These are phyloP conservation scores for Ophiostoma montium DNA, from an alignment of 2,329 filamentous ascomycete genomes.

Conservation along the genomic window DNA sequence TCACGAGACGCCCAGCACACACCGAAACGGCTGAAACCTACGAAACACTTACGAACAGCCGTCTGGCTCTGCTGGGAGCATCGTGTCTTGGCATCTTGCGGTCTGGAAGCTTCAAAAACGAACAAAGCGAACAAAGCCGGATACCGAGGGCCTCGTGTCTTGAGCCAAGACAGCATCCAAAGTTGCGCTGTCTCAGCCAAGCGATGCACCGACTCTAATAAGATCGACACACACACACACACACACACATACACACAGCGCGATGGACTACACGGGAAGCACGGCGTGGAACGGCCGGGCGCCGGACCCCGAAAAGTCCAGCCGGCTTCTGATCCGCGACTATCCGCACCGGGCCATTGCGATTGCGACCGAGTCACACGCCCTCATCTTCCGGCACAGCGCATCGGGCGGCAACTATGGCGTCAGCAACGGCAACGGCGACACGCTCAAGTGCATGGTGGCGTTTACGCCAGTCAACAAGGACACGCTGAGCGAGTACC, in stretches of 20 bases:
- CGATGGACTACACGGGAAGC: conserved; percentile 33
- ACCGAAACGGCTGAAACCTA: no score
- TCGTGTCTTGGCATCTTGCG: background rate
- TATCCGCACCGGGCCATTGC: conserved; percentile 78
- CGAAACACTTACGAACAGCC: no score
- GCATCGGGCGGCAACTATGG: conserved; percentile 45
- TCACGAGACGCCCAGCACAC: no score
- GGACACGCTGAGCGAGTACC: conserved; percentile 61
- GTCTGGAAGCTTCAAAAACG: background rate
- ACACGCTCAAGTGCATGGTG: conserved; percentile 59
- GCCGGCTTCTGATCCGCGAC: conserved; percentile 74
- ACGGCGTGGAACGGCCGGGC: conserved; percentile 32
- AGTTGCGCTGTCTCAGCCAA: no score
- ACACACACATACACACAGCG: conserved; percentile 4
- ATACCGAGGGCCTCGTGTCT: background rate
- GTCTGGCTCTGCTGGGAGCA: background rate
- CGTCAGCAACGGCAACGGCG: conserved; percentile 22
- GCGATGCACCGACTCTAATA: no score
- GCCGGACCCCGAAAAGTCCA: conserved; percentile 43
- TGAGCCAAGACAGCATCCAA: no score
- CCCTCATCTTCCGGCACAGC: conserved; percentile 72
- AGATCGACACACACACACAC: background rate
- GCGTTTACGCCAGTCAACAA: conserved; percentile 58
- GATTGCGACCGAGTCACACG: conserved; percentile 64
- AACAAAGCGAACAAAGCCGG: background rate